These are phyloP conservation scores for Oryza brachyantha DNA, from an alignment of 176 grass and related monocot species.

Conservation along the genomic window DNA sequence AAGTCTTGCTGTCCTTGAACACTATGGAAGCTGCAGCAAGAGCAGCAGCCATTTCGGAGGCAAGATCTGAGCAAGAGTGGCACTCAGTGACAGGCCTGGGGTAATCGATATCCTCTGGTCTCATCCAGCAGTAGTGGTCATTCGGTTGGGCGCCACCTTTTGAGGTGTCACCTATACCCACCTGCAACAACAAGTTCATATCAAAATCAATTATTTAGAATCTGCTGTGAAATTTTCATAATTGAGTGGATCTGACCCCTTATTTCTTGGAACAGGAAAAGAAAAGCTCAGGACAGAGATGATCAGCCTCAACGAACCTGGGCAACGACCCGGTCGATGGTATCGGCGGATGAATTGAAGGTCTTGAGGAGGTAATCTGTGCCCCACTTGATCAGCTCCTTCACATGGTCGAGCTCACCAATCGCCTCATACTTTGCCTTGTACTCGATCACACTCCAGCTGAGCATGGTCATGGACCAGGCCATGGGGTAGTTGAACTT, in stretches of 20 bases:
- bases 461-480: constrained; percentile 96
- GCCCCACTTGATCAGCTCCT: constrained; percentile 82
- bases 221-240: neutral
- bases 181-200: constrained; percentile 49
- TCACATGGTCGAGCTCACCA: constrained; percentile 77
- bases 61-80: constrained; percentile 82
- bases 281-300: neutral
- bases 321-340: constrained; percentile 63
- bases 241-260: constrained; percentile 12
- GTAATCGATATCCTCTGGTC: constrained; percentile 86
- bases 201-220: neutral
- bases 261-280: neutral
- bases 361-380: constrained; percentile 90
- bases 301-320: constrained; percentile 44
- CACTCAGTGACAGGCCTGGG: constrained; percentile 70
- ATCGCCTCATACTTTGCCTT: constrained; percentile 75
- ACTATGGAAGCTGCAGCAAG: constrained; percentile 94
- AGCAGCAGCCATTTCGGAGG: constrained; percentile 80
- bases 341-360: constrained; percentile 86
- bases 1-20: constrained; percentile 82
- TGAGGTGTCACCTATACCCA: constrained; percentile 79
- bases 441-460: constrained; percentile 96
- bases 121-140: constrained; percentile 92
- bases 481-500: constrained; percentile 98
- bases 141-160: constrained; percentile 56